Conservation (phyloP, 257 asterid genomes). For the Ilex asprella region DNA sequence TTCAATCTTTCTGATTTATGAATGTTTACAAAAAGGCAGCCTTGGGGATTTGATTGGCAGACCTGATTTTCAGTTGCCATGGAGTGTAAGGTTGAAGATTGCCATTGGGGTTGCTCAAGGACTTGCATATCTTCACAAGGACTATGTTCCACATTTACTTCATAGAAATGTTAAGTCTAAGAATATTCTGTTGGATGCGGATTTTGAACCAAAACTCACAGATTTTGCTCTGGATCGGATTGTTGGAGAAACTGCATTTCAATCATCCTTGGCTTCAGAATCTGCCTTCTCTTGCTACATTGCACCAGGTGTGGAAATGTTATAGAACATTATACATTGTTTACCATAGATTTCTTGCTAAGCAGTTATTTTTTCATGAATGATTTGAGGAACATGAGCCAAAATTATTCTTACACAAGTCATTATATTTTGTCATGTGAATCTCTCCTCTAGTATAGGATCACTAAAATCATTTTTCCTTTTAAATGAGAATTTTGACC, state of each 20-base stretch:
- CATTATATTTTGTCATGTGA: no score
- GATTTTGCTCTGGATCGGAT: constrained; percentile 64
- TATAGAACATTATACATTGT: neutral
- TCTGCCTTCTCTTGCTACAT: constrained; percentile 56
- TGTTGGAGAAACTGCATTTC: constrained; percentile 50
- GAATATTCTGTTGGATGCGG: constrained; percentile 64
- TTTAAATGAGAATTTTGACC: no score
- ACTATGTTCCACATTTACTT: constrained; percentile 64
- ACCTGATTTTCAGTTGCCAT: constrained; percentile 38
- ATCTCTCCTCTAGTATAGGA: no score
- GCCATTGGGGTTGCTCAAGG: constrained; percentile 78
- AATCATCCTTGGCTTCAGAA: constrained; percentile 40
- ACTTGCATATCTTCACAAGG: constrained; percentile 74
- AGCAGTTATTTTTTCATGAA: no score
- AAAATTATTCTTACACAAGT: no score
- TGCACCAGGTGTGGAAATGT: constrained; percentile 58
- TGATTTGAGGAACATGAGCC: no score
- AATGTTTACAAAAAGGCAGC: constrained; percentile 64
- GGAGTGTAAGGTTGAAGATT: constrained; percentile 59
- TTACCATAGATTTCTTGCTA: no score
- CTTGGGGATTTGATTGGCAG: constrained; percentile 56
- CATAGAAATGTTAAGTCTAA: constrained; percentile 66
- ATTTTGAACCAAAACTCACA: constrained; percentile 69
- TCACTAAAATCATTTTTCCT: no score
- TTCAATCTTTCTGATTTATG: constrained; percentile 59